Conservation (phyloP, 1,284 basidiomycete genomes). For the Ustilago shanxiensis region DNA sequence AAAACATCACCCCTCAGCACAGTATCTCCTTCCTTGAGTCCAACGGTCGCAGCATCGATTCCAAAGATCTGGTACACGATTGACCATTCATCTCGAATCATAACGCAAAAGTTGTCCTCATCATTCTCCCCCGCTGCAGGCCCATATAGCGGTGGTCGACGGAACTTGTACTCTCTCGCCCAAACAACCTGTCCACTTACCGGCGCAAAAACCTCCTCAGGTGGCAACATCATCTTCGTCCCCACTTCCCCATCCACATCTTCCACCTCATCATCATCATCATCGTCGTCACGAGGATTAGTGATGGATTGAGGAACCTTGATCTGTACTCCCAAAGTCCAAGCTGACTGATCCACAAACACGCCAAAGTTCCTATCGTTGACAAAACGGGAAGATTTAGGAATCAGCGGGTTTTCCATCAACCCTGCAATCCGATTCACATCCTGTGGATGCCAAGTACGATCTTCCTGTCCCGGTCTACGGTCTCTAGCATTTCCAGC, state of each 20-base stretch:
- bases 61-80: slow-evolving; percentile 64
- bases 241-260: slow-evolving; percentile 4
- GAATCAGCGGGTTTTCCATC: slow-evolving; percentile 59
- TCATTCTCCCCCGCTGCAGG: slow-evolving; percentile 54
- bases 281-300: slow-evolving; percentile 33
- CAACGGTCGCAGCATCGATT: slow-evolving; percentile 32
- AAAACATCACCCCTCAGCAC: slow-evolving; percentile 55
- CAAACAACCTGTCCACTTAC: slow-evolving; percentile 61
- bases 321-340: slow-evolving; percentile 53
- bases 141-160: slow-evolving; percentile 48
- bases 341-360: slow-evolving; percentile 45
- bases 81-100: slow-evolving; percentile 63
- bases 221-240: slow-evolving; percentile 27
- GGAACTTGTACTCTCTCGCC: slow-evolving; percentile 41
- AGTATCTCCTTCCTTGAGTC: slow-evolving; percentile 35
- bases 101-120: slow-evolving; percentile 50
- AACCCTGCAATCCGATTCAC: slow-evolving; percentile 56
- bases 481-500: slow-evolving; percentile 43
- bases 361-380: slow-evolving; percentile 45
- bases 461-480: slow-evolving; percentile 34
- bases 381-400: slow-evolving; percentile 34
- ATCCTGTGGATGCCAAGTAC: slow-evolving; percentile 41
- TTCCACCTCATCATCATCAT: slow-evolving; percentile 23
- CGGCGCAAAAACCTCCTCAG: slow-evolving; percentile 57
- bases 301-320: slow-evolving; percentile 44